Base-by-base conservation (phyloP, 495 filamentous ascomycete species). In the Tirmania nivea region DNA sequence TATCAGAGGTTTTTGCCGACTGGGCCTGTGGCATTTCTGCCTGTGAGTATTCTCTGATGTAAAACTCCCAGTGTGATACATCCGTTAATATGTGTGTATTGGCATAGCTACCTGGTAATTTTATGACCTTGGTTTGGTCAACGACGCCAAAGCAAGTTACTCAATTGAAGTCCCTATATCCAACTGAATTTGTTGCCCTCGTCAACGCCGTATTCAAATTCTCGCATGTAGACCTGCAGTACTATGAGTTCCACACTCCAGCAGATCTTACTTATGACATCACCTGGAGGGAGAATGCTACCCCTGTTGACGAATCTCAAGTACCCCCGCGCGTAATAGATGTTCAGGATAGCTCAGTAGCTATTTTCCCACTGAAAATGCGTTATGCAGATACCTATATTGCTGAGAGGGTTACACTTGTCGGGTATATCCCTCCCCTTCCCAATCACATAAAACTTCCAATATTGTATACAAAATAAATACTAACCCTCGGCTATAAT, bases 1-100 rank as follows among this genome's bases (percentile, higher is more conserved):
- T 99, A 93, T 66, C 90, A 99, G 69, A 77, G 90, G 35, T 99
- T 99, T 68, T 74, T 99, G 17, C 90, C 90, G 1, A 81, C 84
- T 0, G 90, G 90, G 0, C 89, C 90, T 0, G 77, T 96, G 48
- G 90, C 90, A 6, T 76, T 96, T 59, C 75, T 99, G 2, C 89
- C 90, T 9, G 58, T 64, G 39, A 47, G 57, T 54, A 17, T 49
- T 16, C n/a, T 17, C 34, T 36, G n/a, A 17, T 3, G 7, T 1
- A 31, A 31, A 31, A 7, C 25, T 7, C 25, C 25, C 25, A 31
- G 25, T 31, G 25, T 31, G 7, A 31, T 31, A 31, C 25, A 31
- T 3, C 25, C 3, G 25, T 31, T 31, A 31, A 31, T 31, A 31
- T 31, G 25, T 31, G 25, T 31, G 25, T 31, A 31, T 31, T 31